Percentiles rank a stretch among this genome's conserved stretches.
Conservation (phyloP, 192 early-diverging fungal species). For the Coemansia erecta region DNA sequence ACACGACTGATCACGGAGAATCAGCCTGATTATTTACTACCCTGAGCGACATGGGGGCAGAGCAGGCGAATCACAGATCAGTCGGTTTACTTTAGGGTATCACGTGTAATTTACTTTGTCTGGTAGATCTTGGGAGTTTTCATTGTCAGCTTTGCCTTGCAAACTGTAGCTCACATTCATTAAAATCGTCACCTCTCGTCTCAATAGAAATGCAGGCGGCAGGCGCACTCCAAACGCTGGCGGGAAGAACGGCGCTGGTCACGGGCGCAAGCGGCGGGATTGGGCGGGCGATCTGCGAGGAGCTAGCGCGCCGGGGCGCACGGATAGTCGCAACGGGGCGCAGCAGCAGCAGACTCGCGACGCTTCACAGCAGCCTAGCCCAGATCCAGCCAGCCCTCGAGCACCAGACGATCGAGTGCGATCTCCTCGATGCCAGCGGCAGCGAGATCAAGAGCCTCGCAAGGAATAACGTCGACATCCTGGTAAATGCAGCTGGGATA, state of each 20-base stretch:
- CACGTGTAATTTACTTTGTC: background rate
- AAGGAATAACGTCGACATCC: conserved; percentile 8
- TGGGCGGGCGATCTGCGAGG: conserved; percentile 62
- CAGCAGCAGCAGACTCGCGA: conserved; percentile 32
- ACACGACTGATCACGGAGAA: background rate
- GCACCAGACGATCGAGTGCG: conserved; percentile 9
- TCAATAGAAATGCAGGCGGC: background rate
- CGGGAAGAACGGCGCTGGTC: conserved; percentile 50
- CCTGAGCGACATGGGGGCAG: background rate
- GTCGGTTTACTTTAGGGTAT: conserved; percentile 4
- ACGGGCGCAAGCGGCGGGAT: conserved; percentile 81
- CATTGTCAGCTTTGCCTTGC: background rate
- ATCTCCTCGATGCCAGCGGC: conserved; percentile 9
- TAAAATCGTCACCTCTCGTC: background rate
- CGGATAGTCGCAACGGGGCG: conserved; percentile 59
- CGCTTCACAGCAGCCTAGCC: conserved; percentile 18
- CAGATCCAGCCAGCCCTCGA: background rate
- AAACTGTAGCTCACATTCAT: background rate
- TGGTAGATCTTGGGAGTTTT: background rate
- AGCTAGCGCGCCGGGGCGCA: conserved; percentile 61
- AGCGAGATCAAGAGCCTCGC: background rate
- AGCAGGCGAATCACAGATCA: background rate
- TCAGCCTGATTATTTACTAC: background rate
- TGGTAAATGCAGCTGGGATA: conserved; percentile 54
- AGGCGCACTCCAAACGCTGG: conserved; percentile 9